Evolutionary conservation across 78 protist genomes (phyloP).

Genomic region (Dictyostelium firmibasis): DNA sequence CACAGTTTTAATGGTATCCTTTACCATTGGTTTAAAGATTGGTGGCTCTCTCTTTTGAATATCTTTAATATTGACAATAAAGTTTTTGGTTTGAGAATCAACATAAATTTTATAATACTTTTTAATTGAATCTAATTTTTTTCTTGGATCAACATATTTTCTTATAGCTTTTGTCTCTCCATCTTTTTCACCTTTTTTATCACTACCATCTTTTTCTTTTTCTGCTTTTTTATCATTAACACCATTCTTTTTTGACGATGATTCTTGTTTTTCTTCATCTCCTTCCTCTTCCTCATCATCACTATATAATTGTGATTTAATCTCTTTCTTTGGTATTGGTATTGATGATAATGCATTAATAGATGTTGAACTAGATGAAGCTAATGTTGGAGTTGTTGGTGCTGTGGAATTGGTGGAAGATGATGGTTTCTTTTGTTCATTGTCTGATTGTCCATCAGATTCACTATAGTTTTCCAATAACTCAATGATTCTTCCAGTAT

Average conservation of each 20-base stretch:
- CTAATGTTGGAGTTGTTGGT: neutral
- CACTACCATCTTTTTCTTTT: neutral
- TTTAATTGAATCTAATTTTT: neutral
- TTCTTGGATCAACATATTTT: constrained; percentile 30
- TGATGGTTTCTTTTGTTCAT: neutral
- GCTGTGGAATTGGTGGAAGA: neutral
- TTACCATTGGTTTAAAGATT: constrained; percentile 63
- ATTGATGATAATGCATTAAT: neutral
- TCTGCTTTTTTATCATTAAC: neutral
- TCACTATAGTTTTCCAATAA: neutral
- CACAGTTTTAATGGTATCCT: constrained; percentile 50
- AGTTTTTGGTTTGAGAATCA: constrained; percentile 21
- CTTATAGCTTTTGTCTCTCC: neutral
- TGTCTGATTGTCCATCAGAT: neutral
- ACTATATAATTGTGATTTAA: neutral
- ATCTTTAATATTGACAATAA: constrained; percentile 20
- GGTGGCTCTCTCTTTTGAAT: constrained; percentile 69
- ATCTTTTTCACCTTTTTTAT: neutral
- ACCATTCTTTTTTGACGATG: neutral
- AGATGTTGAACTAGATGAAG: neutral
- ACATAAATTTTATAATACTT: constrained; percentile 10
- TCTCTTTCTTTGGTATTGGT: constrained; percentile 4
- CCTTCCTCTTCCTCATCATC: neutral
- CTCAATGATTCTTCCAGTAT: constrained; percentile 23
- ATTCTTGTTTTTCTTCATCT: neutral